Percentiles rank a stretch among this genome's conserved stretches.
Evolutionary conservation across 1,139 yeast species (phyloP).

Genomic region (Wickerhamomyces sp.): DNA sequence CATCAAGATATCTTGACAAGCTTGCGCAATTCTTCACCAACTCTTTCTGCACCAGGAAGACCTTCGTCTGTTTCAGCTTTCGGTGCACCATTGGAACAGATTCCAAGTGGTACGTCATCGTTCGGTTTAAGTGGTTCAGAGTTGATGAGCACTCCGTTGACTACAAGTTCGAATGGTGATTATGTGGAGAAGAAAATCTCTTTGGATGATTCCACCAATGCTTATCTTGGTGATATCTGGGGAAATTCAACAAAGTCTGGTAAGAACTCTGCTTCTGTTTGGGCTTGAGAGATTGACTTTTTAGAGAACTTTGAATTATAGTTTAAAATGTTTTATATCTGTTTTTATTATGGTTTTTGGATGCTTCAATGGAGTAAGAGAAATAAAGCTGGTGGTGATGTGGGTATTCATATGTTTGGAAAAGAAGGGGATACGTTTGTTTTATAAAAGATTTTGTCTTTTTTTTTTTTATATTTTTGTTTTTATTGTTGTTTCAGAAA

Average conservation of each 20-base stretch:
- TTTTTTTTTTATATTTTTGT: no score
- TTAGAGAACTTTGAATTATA: no score
- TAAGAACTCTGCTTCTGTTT: constrained; percentile 21
- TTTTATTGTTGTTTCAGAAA: no score
- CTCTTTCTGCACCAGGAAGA: constrained; percentile 12
- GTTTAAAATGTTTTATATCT: no score
- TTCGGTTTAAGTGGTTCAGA: constrained; percentile 12
- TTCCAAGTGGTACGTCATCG: constrained; percentile 11
- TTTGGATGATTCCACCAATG: constrained; percentile 14
- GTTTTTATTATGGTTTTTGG: constrained; percentile 1
- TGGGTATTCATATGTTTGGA: no score
- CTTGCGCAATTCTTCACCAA: constrained; percentile 16
- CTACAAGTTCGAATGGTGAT: constrained; percentile 8
- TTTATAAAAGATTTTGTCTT: no score
- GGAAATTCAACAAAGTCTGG: constrained; percentile 16
- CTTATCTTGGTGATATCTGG: constrained; percentile 23
- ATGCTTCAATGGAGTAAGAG: no score
- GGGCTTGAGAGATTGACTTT: no score
- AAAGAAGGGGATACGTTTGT: no score
- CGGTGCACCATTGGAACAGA: constrained; percentile 14
- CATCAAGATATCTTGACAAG: constrained; percentile 11
- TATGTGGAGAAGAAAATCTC: constrained; percentile 11
- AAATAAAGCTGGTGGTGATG: no score
- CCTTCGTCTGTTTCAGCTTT: constrained; percentile 12
- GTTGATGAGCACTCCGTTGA: constrained; percentile 10